A percentile compares a stretch with the other conserved stretches of the same genome.
These are phyloP conservation scores for Gossypium rotundifolium DNA, from an alignment of 345 rosid species.

Conservation along the genomic window DNA sequence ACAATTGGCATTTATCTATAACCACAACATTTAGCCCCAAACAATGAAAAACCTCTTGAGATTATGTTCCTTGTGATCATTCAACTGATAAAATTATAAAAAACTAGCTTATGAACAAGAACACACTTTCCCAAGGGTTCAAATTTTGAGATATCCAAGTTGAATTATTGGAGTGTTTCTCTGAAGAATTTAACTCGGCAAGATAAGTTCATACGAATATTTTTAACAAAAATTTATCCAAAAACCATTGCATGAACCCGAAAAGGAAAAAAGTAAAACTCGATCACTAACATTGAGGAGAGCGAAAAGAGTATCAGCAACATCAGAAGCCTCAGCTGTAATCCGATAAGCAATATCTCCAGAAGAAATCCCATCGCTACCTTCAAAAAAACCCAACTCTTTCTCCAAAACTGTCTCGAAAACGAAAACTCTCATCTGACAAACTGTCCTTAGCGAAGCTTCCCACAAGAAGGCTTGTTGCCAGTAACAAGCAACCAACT, in stretches of 20 bases:
- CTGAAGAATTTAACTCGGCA: not conserved
- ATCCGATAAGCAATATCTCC: conserved; percentile 84
- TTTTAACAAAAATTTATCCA: not conserved
- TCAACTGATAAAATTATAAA: not conserved
- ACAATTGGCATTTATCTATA: not conserved
- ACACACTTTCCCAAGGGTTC: not conserved
- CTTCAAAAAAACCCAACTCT: conserved; percentile 77
- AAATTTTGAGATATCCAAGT: not conserved
- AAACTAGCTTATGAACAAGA: not conserved
- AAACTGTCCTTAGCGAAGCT: conserved; percentile 56
- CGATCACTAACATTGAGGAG: conserved; percentile 60
- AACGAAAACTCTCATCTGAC: conserved; percentile 53
- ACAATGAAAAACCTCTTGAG: not conserved
- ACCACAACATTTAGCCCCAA: not conserved
- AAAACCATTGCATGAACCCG: not conserved
- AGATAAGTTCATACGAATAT: not conserved
- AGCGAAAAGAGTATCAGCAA: conserved; percentile 64
- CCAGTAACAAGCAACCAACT: conserved; percentile 50
- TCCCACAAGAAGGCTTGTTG: conserved; percentile 86
- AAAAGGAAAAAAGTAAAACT: not conserved
- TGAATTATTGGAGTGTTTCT: not conserved
- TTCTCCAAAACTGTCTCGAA: conserved; percentile 58
- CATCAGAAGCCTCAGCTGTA: conserved; percentile 81
- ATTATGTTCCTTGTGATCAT: not conserved
- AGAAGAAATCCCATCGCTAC: conserved; percentile 47